Evolutionary conservation across 805 yeast genomes (phyloP).

Genomic region (Ogataea paraovalis): DNA sequence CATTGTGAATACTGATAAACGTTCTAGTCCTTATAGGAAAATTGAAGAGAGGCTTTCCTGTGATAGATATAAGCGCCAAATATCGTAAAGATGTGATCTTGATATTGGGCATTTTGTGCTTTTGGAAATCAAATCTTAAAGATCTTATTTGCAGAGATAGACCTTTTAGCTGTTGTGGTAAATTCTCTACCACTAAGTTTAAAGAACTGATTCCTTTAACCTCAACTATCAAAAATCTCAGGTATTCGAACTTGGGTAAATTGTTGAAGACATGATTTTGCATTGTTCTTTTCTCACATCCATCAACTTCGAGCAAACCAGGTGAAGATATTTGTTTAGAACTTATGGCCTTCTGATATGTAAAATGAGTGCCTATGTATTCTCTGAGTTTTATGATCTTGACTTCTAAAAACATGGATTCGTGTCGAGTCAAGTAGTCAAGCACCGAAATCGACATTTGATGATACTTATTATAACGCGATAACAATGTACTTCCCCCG

Average conservation of each 20-base stretch:
- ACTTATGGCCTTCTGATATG: no score
- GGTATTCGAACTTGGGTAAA: constrained; percentile 1
- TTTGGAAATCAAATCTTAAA: constrained; percentile 5
- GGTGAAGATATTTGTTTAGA: no score
- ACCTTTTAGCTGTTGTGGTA: constrained; percentile 16
- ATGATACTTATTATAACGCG: constrained; percentile 6
- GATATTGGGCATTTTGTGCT: not conserved
- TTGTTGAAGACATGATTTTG: not conserved
- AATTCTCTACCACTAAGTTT: constrained; percentile 6
- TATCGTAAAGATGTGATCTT: not conserved
- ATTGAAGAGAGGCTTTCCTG: not conserved
- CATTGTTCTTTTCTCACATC: not conserved
- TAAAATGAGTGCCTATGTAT: not conserved
- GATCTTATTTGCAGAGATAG: constrained; percentile 4
- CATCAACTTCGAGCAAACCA: not conserved
- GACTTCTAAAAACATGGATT: constrained; percentile 11
- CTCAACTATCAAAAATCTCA: constrained; percentile 16
- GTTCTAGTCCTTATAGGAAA: not conserved
- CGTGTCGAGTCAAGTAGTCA: constrained; percentile 9
- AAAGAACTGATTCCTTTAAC: constrained; percentile 8
- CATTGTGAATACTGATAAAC: not conserved
- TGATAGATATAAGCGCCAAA: not conserved
- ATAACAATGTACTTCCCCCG: constrained; percentile 4
- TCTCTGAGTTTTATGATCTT: constrained; percentile 15
- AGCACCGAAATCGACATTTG: constrained; percentile 10